phyloP scores from a whole-genome alignment of 169 alveolate species.

The Plasmodium blacklocki region DNA sequence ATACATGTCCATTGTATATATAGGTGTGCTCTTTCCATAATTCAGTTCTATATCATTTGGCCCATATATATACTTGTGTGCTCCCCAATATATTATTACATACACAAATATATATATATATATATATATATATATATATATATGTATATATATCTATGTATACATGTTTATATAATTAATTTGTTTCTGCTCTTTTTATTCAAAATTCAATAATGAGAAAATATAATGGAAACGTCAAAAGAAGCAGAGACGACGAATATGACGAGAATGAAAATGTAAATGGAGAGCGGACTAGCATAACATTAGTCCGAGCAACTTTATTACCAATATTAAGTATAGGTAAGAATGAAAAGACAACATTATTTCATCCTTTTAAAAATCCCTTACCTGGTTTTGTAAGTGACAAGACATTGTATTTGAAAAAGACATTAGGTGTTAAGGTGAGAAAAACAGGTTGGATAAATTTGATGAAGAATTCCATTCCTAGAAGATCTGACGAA shows the following conservation, averaged over 20 bases:
- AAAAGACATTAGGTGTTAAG: constrained; percentile 60
- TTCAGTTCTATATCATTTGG: too few species aligned
- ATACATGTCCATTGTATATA: too few species aligned
- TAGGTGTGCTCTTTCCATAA: too few species aligned
- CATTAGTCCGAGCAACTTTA: constrained; percentile 63
- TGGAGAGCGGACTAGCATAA: constrained; percentile 37
- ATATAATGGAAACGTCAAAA: constrained; percentile 13
- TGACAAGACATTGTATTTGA: constrained; percentile 17
- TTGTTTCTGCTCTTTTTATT: background rate
- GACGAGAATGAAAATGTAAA: background rate
- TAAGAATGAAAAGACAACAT: constrained; percentile 62
- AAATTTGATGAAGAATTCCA: constrained; percentile 21
- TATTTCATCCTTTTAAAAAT: constrained; percentile 47
- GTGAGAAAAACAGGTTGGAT: constrained; percentile 63
- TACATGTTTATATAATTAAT: too few species aligned
- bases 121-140: background rate
- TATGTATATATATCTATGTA: too few species aligned
- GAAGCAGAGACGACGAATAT: constrained; percentile 16
- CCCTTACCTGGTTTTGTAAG: constrained; percentile 74
- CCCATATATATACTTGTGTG: too few species aligned
- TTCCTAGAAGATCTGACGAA: constrained; percentile 67
- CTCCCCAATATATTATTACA: background rate
- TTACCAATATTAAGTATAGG: constrained; percentile 60
- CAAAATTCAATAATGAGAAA: constrained; percentile 28
- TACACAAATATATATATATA: too few species aligned